Evolutionary conservation across 495 filamentous ascomycete genomes (phyloP).

Genomic region (Recurvomyces mirabilis): DNA sequence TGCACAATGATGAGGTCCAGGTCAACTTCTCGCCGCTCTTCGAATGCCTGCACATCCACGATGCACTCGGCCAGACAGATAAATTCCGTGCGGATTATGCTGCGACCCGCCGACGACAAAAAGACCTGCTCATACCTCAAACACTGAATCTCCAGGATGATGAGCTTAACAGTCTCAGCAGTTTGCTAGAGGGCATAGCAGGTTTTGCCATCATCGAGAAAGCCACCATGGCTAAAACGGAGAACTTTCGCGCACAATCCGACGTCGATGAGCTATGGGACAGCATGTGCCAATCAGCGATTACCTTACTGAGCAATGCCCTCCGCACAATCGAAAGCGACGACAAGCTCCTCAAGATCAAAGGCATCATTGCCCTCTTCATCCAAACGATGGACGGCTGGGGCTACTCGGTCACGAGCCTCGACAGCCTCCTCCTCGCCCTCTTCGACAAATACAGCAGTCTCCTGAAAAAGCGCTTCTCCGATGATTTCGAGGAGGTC

Average conservation of each 20-base stretch:
- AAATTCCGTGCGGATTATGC: slow-evolving; percentile 86
- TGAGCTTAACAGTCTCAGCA: slow-evolving; percentile 66
- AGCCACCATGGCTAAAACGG: slow-evolving; percentile 77
- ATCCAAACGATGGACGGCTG: slow-evolving; percentile 97
- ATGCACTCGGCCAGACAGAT: slow-evolving; percentile 83
- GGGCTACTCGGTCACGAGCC: slow-evolving; percentile 69
- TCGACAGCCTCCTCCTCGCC: slow-evolving; percentile 71
- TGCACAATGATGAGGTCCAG: slow-evolving; percentile 86
- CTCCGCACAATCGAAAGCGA: slow-evolving; percentile 69
- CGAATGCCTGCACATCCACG: slow-evolving; percentile 93
- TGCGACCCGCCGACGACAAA: slow-evolving; percentile 76
- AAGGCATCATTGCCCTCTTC: slow-evolving; percentile 82
- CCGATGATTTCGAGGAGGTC: slow-evolving; percentile 89
- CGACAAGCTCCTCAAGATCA: slow-evolving; percentile 78
- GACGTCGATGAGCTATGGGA: slow-evolving; percentile 98
- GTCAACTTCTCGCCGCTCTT: slow-evolving; percentile 92
- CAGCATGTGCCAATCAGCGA: slow-evolving; percentile 85
- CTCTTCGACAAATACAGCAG: slow-evolving; percentile 90
- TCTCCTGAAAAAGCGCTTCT: slow-evolving; percentile 80
- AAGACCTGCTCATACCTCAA: slow-evolving; percentile 71
- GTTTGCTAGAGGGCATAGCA: slow-evolving; percentile 80
- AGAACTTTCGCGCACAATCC: slow-evolving; percentile 65
- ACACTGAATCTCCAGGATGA: slow-evolving; percentile 59
- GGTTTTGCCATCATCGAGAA: slow-evolving; percentile 96
- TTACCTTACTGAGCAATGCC: slow-evolving; percentile 65